Evolutionary conservation across 1,284 basidiomycete species (phyloP), one percentile per base, ranked within the genome.

Genomic region (Mixia osmundae): DNA sequence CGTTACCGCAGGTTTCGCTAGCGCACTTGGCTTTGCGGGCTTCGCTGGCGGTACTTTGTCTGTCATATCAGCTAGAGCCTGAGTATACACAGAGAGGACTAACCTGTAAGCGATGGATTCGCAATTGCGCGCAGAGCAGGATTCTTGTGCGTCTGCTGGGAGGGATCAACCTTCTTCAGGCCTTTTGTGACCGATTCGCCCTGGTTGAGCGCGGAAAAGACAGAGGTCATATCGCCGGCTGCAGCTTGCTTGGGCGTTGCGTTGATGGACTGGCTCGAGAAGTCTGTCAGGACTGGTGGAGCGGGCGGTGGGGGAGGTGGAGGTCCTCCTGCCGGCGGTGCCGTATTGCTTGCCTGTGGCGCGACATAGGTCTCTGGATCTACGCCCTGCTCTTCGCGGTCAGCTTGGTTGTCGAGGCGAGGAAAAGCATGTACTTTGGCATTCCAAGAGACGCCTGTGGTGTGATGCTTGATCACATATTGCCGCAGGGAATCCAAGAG

Each of bases 101-200:
- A 26, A n/a, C 25, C n/a, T n/a, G 10, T n/a, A 26, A 31, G 29
- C 26, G 38, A 29, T 9, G 16, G 21, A 15, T 26, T n/a, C n/a
- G 66, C 65, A 18, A 68, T 58, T 3, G 69, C 67, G 26, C 85
- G 63, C 28, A 99, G 59, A 11, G 70, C 66, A 0, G 91, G 89
- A 52, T 99, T 97, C 67, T 99, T 95, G 64, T 99, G 91, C 5
- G 85, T 95, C 85, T 89, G 89, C 57, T 94, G 73, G 47, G 77
- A 87, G 59, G 74, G 71, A 55, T 91, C 82, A 14, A 99, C 91
- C 57, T 91, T 95, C 48, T 76, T 72, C 47, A 99, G 57, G 5
- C 77, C 72, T 49, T 76, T 79, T 6, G 89, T 95, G 38, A 97
- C 73, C 11, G 75, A 72, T 41, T 72, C 77, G 10, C 91, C 89